A percentile compares a stretch with the other conserved stretches of the same genome.
These are phyloP conservation scores for Aegilops bicornis DNA, from an alignment of 176 grass and related monocot genomes.

Conservation along the genomic window DNA sequence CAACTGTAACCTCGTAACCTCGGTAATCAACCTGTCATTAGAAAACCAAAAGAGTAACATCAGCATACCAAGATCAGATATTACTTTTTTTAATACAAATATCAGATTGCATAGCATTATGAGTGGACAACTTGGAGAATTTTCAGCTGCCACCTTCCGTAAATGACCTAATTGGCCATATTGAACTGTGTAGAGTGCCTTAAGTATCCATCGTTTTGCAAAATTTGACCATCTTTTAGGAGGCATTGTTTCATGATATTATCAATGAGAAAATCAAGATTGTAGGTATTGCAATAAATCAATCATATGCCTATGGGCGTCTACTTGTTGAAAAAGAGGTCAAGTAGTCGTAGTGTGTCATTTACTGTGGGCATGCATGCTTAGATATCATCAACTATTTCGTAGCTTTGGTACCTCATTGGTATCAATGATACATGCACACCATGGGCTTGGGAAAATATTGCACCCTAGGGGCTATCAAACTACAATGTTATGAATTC, in stretches of 20 bases:
- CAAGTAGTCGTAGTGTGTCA: background rate
- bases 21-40: slow-evolving; percentile 84
- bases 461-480: background rate
- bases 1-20: slow-evolving; percentile 96
- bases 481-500: slow-evolving; percentile 18
- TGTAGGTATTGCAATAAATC: background rate
- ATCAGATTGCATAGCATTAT: background rate
- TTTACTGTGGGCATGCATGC: background rate
- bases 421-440: background rate
- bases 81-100: background rate
- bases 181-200: background rate
- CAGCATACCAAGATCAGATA: background rate
- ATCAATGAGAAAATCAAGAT: background rate
- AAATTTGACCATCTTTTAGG: background rate
- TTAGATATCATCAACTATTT: background rate
- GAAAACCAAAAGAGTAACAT: slow-evolving; percentile 9
- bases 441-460: background rate
- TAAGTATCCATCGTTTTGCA: background rate
- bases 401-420: background rate
- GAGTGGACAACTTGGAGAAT: background rate
- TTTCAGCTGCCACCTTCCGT: background rate
- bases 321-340: background rate
- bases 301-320: background rate
- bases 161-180: background rate
- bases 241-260: background rate